Percentiles rank a stretch among this genome's conserved stretches.
phyloP scores from a whole-genome alignment of 176 grass and related monocot species.

The Triticum monococcum region DNA sequence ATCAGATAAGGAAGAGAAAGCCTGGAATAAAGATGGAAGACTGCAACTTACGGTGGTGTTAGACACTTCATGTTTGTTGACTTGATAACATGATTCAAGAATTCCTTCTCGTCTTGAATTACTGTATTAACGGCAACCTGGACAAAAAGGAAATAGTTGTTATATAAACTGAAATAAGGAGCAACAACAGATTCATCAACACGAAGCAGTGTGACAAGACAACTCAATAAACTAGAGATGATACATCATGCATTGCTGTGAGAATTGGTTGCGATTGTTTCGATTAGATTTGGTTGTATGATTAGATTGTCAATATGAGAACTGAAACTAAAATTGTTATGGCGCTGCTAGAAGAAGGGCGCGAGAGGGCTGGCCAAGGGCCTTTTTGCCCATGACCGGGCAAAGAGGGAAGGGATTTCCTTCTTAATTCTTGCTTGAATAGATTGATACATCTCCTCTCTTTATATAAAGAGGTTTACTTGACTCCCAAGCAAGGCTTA shows the following conservation, averaged over 20 bases:
- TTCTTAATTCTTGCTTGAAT: too few species aligned
- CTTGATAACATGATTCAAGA: constrained; percentile 88
- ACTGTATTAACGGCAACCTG: constrained; percentile 81
- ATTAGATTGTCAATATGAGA: not conserved
- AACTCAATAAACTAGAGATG: not conserved
- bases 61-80: constrained; percentile 94
- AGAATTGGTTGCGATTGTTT: not conserved
- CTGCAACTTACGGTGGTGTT: constrained; percentile 64
- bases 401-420: too few species aligned
- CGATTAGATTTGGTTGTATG: not conserved
- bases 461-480: too few species aligned
- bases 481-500: too few species aligned
- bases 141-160: not conserved
- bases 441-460: too few species aligned
- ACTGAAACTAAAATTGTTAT: not conserved
- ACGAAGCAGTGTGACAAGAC: not conserved
- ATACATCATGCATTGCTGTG: not conserved
- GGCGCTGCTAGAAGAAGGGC: too few species aligned
- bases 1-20: not conserved
- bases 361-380: too few species aligned
- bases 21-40: not conserved
- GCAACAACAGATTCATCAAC: not conserved
- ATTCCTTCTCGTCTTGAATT: constrained; percentile 81
- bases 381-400: too few species aligned
- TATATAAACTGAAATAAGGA: not conserved